Evolutionary conservation across 2,329 filamentous ascomycete genomes (phyloP), one percentile per base, ranked within the genome.

Genomic region (Fusarium newnesense): DNA sequence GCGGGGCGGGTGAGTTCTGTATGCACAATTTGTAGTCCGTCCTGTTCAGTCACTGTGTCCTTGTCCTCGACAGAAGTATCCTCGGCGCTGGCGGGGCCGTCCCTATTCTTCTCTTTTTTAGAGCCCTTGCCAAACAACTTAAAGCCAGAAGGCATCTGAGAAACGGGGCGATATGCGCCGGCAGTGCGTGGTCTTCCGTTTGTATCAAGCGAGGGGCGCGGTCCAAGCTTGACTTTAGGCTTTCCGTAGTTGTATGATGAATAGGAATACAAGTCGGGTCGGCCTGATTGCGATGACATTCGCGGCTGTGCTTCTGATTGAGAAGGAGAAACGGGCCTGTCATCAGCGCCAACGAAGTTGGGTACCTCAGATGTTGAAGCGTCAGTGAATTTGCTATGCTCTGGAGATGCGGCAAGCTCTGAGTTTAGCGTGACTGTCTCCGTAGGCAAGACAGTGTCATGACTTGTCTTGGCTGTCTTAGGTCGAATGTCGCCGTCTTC

Each of bases 181-280:
- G 80, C 91, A 83, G 83, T 92, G 52, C 91, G 88, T 67, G 90
- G 88, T 76, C 88, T 87, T 64, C 89, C 87, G 70, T 86, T 85
- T 44, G 88, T 85, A 70, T 94, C 92, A 46, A 91, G 80, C 6
- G 94, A 96, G 32, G 95, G 95, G 50, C 96, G 89, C 15, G 96
- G 96, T 3, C 92, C 96, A 47, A 97, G 89, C 82, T 97, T 98
- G 63, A 97, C 91, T 80, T 97, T 98, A 47, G 92, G 92, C 78
- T 93, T 94, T 76, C 85, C 84, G 74, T 86, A 87, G 44, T 82
- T 80, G 72, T 89, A 88, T 18, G 85, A 83, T 30, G 83, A 80
- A 67, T 85, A 85, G 72, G 81, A 84, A 77, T 87, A 87, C 39
- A 87, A 76, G 16, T 91, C 89, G 10, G 84, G 82, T 49, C 86